Base-by-base conservation (phyloP, 2,329 filamentous ascomycete species). In the Diaporthe helianthi region DNA sequence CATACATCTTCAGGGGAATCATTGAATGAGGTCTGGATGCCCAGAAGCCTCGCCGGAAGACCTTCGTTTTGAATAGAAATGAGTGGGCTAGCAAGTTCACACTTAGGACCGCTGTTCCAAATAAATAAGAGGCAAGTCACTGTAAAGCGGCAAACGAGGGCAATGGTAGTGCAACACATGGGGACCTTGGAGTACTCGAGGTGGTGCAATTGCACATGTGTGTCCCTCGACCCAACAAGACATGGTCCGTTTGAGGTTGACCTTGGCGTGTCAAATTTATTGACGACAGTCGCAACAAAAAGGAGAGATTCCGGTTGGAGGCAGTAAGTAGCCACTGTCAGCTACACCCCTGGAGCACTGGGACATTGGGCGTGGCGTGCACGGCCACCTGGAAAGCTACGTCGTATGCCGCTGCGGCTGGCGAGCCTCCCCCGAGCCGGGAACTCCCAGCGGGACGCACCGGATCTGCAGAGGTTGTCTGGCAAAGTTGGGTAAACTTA, bases 361-460 rank as follows among this genome's bases (percentile, higher is more conserved):
- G 55, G 33, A 29, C 9, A 58, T 44, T 46, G 38, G 46, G 38
- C 24, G 46, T 31, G 22, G 55, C 22, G 38, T 60, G 38, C 24
- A 60, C n/a, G 22, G 55, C 22, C 9, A 5, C 17, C 31, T 26
- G 17, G 55, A 22, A 47, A 46, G 6, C 26, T 22, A 22, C n/a
- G 24, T 22, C n/a, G 38, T 17, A 31, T 46, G 8, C 55, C 46
- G 17, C n/a, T n/a, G n/a, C n/a, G 19, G 55, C 24, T 47, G 38
- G 13, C 26, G 55, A 61, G 15, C 19, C 22, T 60, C 54, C 55
- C 55, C 55, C 55, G 55, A 61, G 38, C 55, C 26, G 55, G 55
- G 55, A 46, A n/a, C 55, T 4, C 55, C 55, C 26, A 46, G 55
- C 55, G 41, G 55, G 19, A n/a, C 17, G 41, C n/a, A 17, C 38